Evolutionary conservation across 495 filamentous ascomycete species (phyloP).

Genomic region (Tuber borchii): DNA sequence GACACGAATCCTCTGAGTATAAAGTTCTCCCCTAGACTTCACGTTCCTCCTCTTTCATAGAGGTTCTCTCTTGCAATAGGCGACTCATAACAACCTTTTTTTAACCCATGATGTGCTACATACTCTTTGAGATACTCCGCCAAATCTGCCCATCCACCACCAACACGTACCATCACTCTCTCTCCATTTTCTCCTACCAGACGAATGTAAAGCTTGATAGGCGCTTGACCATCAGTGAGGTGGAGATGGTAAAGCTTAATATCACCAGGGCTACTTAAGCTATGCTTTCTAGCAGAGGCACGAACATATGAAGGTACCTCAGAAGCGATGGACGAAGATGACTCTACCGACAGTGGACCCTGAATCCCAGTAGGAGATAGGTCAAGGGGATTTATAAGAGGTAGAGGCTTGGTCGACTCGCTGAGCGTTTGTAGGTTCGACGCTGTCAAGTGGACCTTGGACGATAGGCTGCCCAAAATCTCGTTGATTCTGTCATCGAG

Average conservation of each 20-base stretch:
- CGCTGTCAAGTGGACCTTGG: constrained; percentile 66
- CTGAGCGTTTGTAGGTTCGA: constrained; percentile 46
- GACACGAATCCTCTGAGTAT: too few species aligned
- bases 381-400: constrained; percentile 23
- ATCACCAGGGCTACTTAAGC: constrained; percentile 52
- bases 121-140: constrained; percentile 93
- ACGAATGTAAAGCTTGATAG: constrained; percentile 88
- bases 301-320: constrained; percentile 61
- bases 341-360: constrained; percentile 44
- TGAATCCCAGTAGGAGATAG: constrained; percentile 41
- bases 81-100: constrained; percentile 29
- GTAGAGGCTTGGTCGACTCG: constrained; percentile 25
- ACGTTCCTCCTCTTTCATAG: too few species aligned
- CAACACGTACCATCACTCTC: constrained; percentile 93
- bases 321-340: constrained; percentile 47
- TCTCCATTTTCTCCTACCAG: constrained; percentile 84
- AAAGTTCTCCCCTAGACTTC: too few species aligned
- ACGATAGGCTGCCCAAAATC: constrained; percentile 72
- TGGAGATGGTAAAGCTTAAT: constrained; percentile 90
- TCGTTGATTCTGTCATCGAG: constrained; percentile 80
- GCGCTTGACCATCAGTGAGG: constrained; percentile 70
- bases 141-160: constrained; percentile 92
- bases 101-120: constrained; percentile 70
- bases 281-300: constrained; percentile 46
- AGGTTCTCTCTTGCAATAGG: too few species aligned